A percentile compares a stretch with the other conserved stretches of the same genome.
These are phyloP conservation scores for Eucalyptus tenuipes DNA, from an alignment of 345 rosid species.

Conservation along the genomic window DNA sequence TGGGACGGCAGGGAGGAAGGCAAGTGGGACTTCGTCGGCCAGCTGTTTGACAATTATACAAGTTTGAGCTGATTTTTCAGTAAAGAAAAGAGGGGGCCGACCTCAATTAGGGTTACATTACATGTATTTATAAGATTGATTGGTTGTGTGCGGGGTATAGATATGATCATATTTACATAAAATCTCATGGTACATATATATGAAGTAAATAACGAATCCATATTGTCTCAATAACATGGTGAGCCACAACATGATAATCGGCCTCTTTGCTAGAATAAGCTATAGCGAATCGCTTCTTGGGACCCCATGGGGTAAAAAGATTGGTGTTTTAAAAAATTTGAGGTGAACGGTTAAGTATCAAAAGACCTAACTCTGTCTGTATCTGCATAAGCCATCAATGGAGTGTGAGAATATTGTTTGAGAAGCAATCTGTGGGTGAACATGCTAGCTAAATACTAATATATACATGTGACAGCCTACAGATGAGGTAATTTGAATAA, in stretches of 20 bases:
- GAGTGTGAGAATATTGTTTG: not conserved
- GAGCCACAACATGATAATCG: rapidly evolving
- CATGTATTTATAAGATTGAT: not conserved
- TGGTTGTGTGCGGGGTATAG: not conserved
- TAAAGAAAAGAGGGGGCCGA: not conserved
- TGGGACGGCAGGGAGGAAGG: not conserved
- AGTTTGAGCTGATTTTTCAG: not conserved
- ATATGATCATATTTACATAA: not conserved
- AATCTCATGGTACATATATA: not conserved
- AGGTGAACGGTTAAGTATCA: not conserved
- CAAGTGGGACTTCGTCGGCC: not conserved
- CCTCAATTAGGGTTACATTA: not conserved
- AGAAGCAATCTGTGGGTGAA: not conserved
- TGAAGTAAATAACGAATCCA: not conserved
- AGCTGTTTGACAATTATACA: not conserved
- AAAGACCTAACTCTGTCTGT: rapidly evolving
- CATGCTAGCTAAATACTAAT: not conserved
- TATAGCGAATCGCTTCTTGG: rapidly evolving
- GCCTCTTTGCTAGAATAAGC: not conserved
- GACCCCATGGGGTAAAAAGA: not conserved
- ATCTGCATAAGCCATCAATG: not conserved
- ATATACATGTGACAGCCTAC: rapidly evolving
- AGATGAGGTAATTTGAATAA: not conserved
- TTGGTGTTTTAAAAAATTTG: not conserved
- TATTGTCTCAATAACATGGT: not conserved